Evolutionary conservation across 2,329 filamentous ascomycete genomes (phyloP).

Genomic region (Aphanoascus verrucosus): DNA sequence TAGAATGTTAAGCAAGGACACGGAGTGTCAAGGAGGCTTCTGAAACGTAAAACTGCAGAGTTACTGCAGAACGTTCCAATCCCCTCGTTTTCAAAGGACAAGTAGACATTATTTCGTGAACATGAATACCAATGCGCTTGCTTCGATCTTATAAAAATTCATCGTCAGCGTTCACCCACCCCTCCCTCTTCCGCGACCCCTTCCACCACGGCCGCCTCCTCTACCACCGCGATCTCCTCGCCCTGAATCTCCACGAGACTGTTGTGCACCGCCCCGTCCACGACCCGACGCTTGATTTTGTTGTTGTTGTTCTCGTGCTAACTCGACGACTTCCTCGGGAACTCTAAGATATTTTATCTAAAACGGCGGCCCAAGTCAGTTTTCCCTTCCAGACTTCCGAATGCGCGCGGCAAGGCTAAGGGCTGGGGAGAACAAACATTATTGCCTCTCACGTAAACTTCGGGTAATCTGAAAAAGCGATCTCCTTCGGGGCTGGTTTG

Average conservation of each 20-base stretch:
- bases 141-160: background rate
- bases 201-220: conserved; percentile 35
- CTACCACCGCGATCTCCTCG: conserved; percentile 33
- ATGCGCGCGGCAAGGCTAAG: background rate
- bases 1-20: too few relatives aligned
- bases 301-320: conserved; percentile 86
- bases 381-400: background rate
- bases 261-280: conserved; percentile 30
- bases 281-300: conserved; percentile 45
- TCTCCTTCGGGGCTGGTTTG: conserved; percentile 93
- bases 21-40: too few relatives aligned
- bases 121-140: background rate
- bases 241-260: conserved; percentile 26
- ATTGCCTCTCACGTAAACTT: conserved; percentile 94
- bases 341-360: conserved; percentile 98
- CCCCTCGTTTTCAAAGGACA: too few relatives aligned
- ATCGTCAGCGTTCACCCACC: conserved; percentile 23
- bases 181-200: conserved; percentile 36
- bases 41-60: too few relatives aligned
- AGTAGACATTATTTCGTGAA: conserved; percentile 6
- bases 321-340: conserved; percentile 90
- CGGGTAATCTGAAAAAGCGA: conserved; percentile 80
- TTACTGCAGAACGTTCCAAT: too few relatives aligned
- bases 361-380: background rate
- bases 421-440: conserved; percentile 54